Conservation (phyloP, 2,329 filamentous ascomycete genomes). For the Ophiostoma sp. region DNA sequence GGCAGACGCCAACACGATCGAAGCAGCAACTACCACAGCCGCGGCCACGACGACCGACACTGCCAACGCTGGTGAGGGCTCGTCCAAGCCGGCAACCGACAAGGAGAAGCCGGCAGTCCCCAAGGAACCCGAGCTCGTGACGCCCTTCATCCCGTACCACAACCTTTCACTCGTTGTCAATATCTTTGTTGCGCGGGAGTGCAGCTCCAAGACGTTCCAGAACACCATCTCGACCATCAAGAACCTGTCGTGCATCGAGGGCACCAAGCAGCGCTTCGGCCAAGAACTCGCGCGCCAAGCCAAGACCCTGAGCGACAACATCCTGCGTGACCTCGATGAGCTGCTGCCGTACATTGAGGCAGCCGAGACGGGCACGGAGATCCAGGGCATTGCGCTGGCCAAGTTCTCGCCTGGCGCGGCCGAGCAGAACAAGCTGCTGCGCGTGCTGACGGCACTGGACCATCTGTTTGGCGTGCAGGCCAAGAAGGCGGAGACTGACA, state of each 20-base stretch:
- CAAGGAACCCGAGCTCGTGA: slow-evolving; percentile 64
- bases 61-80: neutral
- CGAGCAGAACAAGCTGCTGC: slow-evolving; percentile 92
- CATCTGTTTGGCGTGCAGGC: slow-evolving; percentile 88
- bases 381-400: slow-evolving; percentile 88
- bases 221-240: slow-evolving; percentile 99
- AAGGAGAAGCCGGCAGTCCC: slow-evolving; percentile 47
- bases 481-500: slow-evolving; percentile 45
- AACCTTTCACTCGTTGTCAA: slow-evolving; percentile 94
- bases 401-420: slow-evolving; percentile 97
- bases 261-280: slow-evolving; percentile 87
- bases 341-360: slow-evolving; percentile 83
- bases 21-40: neutral
- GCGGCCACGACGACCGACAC: neutral
- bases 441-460: slow-evolving; percentile 89
- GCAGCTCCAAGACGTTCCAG: slow-evolving; percentile 95
- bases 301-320: slow-evolving; percentile 77
- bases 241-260: slow-evolving; percentile 91
- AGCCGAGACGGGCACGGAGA: slow-evolving; percentile 86
- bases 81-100: slow-evolving; percentile 39
- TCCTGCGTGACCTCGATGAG: slow-evolving; percentile 80
- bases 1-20: neutral
- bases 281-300: slow-evolving; percentile 88
- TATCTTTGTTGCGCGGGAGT: slow-evolving; percentile 93
- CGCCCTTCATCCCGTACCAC: slow-evolving; percentile 81